A percentile compares a stretch with the other conserved stretches of the same genome.
phyloP scores from a whole-genome alignment of 2,329 filamentous ascomycete species.

The Trichoderma atroviride region DNA sequence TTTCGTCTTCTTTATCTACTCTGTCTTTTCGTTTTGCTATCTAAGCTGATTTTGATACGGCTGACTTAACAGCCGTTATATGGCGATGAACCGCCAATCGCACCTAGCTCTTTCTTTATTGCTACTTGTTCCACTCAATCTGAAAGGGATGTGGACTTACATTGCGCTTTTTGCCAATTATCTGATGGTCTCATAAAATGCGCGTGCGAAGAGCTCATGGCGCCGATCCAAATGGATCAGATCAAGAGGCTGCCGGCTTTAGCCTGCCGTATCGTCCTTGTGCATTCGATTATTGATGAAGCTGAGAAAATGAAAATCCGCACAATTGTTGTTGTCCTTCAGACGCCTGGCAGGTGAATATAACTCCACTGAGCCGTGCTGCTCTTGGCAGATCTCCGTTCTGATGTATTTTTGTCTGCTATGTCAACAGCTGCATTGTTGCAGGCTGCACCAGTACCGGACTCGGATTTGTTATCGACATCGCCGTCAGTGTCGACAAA shows the following conservation, averaged over 20 bases:
- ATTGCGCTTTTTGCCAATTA: not conserved
- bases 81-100: not conserved
- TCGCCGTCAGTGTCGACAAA: not conserved
- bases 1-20: not conserved
- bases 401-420: conserved; percentile 13
- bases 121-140: not conserved
- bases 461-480: not conserved
- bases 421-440: conserved; percentile 24
- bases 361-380: conserved; percentile 41
- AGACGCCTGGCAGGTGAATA: conserved; percentile 43
- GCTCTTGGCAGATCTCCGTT: conserved; percentile 29
- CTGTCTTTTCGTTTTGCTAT: not conserved
- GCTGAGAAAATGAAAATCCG: not conserved
- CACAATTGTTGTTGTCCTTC: conserved; percentile 8
- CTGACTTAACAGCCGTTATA: not conserved
- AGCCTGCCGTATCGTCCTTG: not conserved
- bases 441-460: conserved; percentile 24
- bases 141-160: not conserved
- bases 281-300: not conserved
- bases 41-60: not conserved
- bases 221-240: not conserved
- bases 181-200: not conserved
- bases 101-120: not conserved
- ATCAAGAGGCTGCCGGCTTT: not conserved
- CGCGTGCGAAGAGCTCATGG: not conserved